These are phyloP conservation scores for Rhodotorula sp. DNA, from an alignment of 1,284 basidiomycete genomes.

Conservation along the genomic window DNA sequence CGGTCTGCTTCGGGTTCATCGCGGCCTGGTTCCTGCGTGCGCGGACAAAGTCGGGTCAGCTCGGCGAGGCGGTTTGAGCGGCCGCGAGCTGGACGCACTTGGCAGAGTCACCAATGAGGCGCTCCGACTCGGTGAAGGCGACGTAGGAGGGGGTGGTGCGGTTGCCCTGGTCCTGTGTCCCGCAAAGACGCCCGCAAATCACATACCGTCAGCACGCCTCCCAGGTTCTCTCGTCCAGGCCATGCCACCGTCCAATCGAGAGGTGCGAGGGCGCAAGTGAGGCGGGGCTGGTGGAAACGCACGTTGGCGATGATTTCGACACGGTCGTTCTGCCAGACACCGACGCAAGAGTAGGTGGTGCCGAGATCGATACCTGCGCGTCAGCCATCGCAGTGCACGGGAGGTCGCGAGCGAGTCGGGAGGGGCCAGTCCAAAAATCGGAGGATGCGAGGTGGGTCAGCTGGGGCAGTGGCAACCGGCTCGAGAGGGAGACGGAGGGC, in stretches of 20 bases:
- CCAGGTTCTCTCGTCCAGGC: background rate
- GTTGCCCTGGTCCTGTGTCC: slow-evolving; percentile 74
- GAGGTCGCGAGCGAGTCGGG: background rate
- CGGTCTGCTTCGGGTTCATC: slow-evolving; percentile 92
- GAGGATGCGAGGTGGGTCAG: background rate
- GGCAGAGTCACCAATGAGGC: slow-evolving; percentile 85
- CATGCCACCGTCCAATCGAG: background rate
- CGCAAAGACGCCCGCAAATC: background rate
- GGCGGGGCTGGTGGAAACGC: background rate
- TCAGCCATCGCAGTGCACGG: background rate
- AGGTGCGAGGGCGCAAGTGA: background rate
- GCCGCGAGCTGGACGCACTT: slow-evolving; percentile 45
- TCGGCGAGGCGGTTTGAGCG: background rate
- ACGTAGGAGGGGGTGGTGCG: slow-evolving; percentile 97
- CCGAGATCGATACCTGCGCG: slow-evolving; percentile 41
- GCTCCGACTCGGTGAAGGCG: slow-evolving; percentile 95
- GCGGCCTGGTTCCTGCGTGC: slow-evolving; percentile 60
- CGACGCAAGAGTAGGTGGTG: slow-evolving; percentile 60
- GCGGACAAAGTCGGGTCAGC: background rate
- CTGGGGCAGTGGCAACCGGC: background rate
- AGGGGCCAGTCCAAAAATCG: background rate
- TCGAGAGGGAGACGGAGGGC: background rate
- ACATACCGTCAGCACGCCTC: background rate
- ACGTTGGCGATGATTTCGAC: slow-evolving; percentile 80
- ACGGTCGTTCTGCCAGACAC: slow-evolving; percentile 97